Conservation (phyloP, 2,329 filamentous ascomycete species). For the Diaporthe capsici region DNA sequence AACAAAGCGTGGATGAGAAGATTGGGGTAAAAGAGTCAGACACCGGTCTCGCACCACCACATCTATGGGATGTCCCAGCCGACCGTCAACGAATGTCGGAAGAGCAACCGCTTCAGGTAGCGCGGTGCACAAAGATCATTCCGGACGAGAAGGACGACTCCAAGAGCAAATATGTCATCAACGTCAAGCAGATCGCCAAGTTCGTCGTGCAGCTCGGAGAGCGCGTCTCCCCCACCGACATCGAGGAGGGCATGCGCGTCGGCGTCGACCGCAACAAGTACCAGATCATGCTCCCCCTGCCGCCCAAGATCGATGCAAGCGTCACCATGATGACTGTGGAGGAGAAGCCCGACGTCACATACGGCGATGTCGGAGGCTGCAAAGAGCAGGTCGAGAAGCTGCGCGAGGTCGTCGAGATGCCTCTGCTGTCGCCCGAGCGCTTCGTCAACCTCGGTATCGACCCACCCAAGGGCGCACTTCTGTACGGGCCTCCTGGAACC, state of each 20-base stretch:
- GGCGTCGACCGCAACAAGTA: conserved; percentile 99
- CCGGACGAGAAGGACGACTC: conserved; percentile 94
- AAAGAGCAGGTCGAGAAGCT: conserved; percentile 99
- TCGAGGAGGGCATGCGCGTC: conserved; percentile 99
- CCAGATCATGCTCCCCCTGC: conserved; percentile 95
- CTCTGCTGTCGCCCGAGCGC: conserved; percentile 92
- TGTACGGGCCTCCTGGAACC: conserved; percentile 98
- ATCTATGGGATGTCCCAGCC: conserved; percentile 98
- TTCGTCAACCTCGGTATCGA: conserved; percentile 99
- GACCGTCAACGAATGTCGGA: conserved; percentile 99
- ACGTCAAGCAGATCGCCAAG: conserved; percentile 99
- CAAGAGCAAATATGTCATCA: conserved; percentile 99
- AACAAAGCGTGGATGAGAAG: conserved; percentile 98
- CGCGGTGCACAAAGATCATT: conserved; percentile 99
- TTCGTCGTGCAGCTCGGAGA: conserved; percentile 99
- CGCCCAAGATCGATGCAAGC: conserved; percentile 98
- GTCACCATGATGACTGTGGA: conserved; percentile 99
- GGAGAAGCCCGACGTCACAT: conserved; percentile 99
- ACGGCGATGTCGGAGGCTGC: conserved; percentile 98
- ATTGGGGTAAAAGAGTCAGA: conserved; percentile 98
- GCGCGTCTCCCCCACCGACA: conserved; percentile 97
- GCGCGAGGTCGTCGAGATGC: conserved; percentile 98
- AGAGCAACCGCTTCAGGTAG: conserved; percentile 97
- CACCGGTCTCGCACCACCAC: conserved; percentile 96
- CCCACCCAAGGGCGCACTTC: conserved; percentile 94